phyloP scores from a whole-genome alignment of 2,329 filamentous ascomycete species.

The Aspergillus sclerotialis region DNA sequence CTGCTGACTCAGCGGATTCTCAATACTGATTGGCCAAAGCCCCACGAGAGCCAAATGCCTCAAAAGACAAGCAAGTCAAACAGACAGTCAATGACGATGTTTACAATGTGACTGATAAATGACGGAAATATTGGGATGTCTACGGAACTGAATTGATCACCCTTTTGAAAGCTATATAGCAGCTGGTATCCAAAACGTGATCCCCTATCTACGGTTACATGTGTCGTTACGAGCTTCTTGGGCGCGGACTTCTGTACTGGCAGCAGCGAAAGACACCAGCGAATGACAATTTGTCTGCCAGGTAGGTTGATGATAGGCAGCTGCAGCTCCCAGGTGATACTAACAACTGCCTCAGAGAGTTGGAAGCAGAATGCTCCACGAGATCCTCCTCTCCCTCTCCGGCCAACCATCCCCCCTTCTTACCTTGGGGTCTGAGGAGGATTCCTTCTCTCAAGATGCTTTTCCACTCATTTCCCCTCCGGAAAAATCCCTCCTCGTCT shows the following conservation, averaged over 20 bases:
- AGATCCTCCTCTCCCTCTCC: slow-evolving; percentile 92
- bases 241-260: slow-evolving; percentile 37
- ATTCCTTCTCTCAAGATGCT: slow-evolving; percentile 43
- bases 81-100: slow-evolving; percentile 2
- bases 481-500: slow-evolving; percentile 73
- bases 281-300: slow-evolving; percentile 17
- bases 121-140: too few relatives aligned
- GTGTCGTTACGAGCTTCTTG: slow-evolving; percentile 42
- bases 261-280: slow-evolving; percentile 23
- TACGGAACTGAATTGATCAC: too few relatives aligned
- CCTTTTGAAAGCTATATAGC: too few relatives aligned
- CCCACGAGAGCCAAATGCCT: slow-evolving; percentile 6
- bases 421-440: slow-evolving; percentile 44
- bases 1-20: slow-evolving; percentile 6
- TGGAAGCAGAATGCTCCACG: slow-evolving; percentile 73
- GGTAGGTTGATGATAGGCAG: slow-evolving; percentile 13
- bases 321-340: not conserved
- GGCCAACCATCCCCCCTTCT: slow-evolving; percentile 89
- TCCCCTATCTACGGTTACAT: too few relatives aligned
- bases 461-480: slow-evolving; percentile 60
- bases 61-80: not conserved
- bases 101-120: too few relatives aligned
- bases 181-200: too few relatives aligned
- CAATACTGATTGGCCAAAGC: slow-evolving; percentile 10
- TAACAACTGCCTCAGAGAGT: slow-evolving; percentile 10